Conservation (phyloP, 1,284 basidiomycete genomes). For the Ustilago sp. region DNA sequence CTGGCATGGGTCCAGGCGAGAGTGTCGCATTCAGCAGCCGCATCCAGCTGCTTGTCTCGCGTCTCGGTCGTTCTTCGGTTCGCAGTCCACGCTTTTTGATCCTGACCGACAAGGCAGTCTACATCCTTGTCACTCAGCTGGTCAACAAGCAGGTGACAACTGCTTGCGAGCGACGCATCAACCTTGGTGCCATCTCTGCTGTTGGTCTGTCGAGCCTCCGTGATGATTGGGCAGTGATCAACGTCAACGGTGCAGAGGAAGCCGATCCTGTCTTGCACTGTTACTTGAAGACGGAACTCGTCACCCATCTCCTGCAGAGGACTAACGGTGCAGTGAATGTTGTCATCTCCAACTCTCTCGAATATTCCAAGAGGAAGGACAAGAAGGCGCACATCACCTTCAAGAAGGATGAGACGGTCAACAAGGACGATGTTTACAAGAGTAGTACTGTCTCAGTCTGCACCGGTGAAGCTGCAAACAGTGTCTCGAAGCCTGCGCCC, state of each 20-base stretch:
- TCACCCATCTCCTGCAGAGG: constrained; percentile 82
- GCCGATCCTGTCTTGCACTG: constrained; percentile 94
- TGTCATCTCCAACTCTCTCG: constrained; percentile 57
- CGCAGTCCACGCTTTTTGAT: constrained; percentile 90
- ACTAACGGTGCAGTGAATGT: constrained; percentile 83
- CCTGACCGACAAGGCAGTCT: constrained; percentile 87
- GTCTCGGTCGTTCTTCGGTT: constrained; percentile 88
- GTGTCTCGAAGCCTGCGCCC: constrained; percentile 83
- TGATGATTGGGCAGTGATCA: constrained; percentile 84
- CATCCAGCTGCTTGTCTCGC: constrained; percentile 86
- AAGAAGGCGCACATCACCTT: constrained; percentile 91
- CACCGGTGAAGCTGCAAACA: constrained; percentile 85
- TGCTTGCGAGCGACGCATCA: constrained; percentile 86
- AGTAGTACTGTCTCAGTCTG: constrained; percentile 89
- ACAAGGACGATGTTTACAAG: constrained; percentile 87
- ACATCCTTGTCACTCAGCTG: constrained; percentile 78
- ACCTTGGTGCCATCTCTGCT: constrained; percentile 84
- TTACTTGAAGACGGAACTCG: constrained; percentile 95
- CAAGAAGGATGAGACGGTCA: constrained; percentile 87
- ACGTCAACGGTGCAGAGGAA: constrained; percentile 80
- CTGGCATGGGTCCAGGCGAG: constrained; percentile 74
- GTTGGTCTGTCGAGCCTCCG: constrained; percentile 87
- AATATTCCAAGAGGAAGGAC: constrained; percentile 95
- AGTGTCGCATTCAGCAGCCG: constrained; percentile 81
- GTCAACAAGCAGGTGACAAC: constrained; percentile 75